These are phyloP conservation scores for Crithidia sp. DNA, from an alignment of 208 protist genomes.

Conservation along the genomic window DNA sequence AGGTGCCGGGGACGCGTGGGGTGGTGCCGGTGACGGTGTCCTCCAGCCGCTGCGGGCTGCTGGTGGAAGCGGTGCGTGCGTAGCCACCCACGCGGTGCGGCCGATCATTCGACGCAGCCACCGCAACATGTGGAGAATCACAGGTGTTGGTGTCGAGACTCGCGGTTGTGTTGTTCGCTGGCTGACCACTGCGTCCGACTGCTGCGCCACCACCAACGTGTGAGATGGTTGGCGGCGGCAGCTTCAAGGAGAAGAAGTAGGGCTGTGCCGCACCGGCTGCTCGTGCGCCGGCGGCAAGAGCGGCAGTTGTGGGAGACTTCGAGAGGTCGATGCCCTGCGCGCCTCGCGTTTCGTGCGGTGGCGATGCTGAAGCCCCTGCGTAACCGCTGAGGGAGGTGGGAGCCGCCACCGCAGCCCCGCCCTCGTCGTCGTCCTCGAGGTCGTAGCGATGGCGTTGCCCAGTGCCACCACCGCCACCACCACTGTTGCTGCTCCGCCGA, in stretches of 20 bases:
- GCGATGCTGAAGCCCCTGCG: not conserved
- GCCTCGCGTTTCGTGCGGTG: not conserved
- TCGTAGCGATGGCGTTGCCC: constrained; percentile 11
- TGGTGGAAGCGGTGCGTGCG: constrained; percentile 1
- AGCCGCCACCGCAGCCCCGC: not conserved
- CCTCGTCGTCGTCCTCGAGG: constrained; percentile 2
- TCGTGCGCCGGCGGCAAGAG: constrained; percentile 8
- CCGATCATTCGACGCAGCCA: too few species aligned
- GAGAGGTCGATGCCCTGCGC: constrained; percentile 23
- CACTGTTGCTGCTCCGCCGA: too few species aligned
- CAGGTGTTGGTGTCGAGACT: constrained; percentile 3
- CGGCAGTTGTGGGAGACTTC: constrained; percentile 17
- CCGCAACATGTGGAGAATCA: too few species aligned
- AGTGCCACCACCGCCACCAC: not conserved
- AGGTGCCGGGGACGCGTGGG: constrained; percentile 9
- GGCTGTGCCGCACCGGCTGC: constrained; percentile 7
- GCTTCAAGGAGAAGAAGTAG: constrained; percentile 26
- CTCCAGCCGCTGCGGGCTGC: constrained; percentile 1
- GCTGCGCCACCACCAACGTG: not conserved
- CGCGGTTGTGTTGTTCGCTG: not conserved
- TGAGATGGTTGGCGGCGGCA: constrained; percentile 11
- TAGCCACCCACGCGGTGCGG: not conserved
- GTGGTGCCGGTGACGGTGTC: constrained; percentile 1
- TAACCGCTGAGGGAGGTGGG: not conserved
- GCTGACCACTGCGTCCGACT: not conserved